Conservation (phyloP, 2,329 filamentous ascomycete genomes). For the Cercospora berteroae region DNA sequence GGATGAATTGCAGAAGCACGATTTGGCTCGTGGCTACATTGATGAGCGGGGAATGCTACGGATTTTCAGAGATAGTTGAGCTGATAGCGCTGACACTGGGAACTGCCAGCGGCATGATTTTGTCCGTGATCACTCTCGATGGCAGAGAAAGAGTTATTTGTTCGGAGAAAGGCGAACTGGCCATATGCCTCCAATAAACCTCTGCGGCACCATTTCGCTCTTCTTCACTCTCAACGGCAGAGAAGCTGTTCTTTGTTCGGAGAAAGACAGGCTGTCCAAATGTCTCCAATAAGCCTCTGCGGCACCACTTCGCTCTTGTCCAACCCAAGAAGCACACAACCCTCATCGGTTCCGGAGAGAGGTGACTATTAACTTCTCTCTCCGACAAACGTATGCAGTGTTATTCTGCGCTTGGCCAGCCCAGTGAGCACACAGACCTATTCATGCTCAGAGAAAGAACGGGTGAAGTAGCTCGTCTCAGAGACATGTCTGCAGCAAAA, state of each 20-base stretch:
- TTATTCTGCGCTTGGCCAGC: not conserved
- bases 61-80: not conserved
- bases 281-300: too few species aligned
- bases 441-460: not conserved
- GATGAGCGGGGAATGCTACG: not conserved
- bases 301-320: not conserved
- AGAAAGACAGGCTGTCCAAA: too few species aligned
- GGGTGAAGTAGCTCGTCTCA: not conserved
- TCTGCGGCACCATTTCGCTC: not conserved
- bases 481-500: not conserved
- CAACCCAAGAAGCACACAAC: not conserved
- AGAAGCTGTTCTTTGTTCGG: too few species aligned
- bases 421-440: not conserved
- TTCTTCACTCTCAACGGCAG: too few species aligned
- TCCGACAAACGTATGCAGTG: not conserved
- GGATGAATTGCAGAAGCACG: not conserved
- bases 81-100: not conserved
- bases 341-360: not conserved
- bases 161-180: not conserved
- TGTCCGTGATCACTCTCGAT: not conserved
- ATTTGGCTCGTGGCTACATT: not conserved
- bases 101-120: not conserved
- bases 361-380: not conserved
- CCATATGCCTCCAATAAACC: not conserved
- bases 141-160: not conserved